These are phyloP conservation scores for Penicillium sumatraense DNA, from an alignment of 2,329 filamentous ascomycete species.

Conservation along the genomic window DNA sequence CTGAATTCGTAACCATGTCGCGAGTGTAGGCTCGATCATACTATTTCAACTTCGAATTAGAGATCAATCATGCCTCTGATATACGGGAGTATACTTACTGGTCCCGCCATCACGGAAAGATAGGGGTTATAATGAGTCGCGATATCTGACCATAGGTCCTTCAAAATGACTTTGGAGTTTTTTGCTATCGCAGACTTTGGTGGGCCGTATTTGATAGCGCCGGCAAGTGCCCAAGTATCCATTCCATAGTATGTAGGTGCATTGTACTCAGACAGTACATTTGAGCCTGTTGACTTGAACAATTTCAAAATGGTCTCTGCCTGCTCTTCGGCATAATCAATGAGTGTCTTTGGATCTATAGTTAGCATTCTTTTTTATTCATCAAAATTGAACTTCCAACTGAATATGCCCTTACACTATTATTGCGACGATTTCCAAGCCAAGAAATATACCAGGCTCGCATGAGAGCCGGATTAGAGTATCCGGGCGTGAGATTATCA, in stretches of 20 bases:
- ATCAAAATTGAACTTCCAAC: neutral
- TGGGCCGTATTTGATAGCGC: slow-evolving; percentile 44
- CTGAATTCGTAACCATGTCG: slow-evolving; percentile 47
- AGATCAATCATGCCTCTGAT: neutral
- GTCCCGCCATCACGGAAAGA: slow-evolving; percentile 41
- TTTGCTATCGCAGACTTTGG: slow-evolving; percentile 34
- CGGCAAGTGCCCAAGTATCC: slow-evolving; percentile 47
- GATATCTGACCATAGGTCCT: slow-evolving; percentile 41
- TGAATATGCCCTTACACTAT: slow-evolving; percentile 23
- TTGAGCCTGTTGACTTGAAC: slow-evolving; percentile 33
- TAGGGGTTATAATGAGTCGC: slow-evolving; percentile 44
- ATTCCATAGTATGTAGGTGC: slow-evolving; percentile 50
- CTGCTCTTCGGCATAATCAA: slow-evolving; percentile 43
- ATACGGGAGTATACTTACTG: slow-evolving; percentile 5
- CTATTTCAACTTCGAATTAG: neutral
- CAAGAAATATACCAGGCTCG: slow-evolving; percentile 46
- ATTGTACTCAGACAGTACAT: slow-evolving; percentile 47
- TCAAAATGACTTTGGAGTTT: slow-evolving; percentile 35
- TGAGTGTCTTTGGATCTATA: slow-evolving; percentile 28
- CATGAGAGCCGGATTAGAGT: slow-evolving; percentile 51
- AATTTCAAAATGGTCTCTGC: slow-evolving; percentile 30
- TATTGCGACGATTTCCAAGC: slow-evolving; percentile 46
- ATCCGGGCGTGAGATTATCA: slow-evolving; percentile 47
- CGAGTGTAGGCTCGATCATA: slow-evolving; percentile 47
- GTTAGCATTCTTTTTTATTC: neutral